Evolutionary conservation across 768 basidiomycete species (phyloP).

Genomic region (Lentinus tigrinus): DNA sequence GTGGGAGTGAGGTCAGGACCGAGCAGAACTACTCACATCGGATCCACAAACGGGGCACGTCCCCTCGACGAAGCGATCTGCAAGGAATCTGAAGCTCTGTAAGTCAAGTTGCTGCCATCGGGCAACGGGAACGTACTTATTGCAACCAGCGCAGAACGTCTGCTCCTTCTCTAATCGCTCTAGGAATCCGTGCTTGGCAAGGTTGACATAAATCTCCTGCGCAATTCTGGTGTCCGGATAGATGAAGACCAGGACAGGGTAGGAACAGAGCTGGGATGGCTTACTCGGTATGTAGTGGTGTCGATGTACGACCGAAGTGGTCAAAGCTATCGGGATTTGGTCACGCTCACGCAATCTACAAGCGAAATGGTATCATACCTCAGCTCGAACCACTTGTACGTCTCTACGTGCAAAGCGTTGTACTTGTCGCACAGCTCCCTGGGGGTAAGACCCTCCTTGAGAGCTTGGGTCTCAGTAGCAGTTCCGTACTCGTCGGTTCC

Average conservation of each 20-base stretch:
- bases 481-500: conserved; percentile 99
- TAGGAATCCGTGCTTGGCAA: conserved; percentile 74
- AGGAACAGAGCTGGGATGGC: conserved; percentile 16
- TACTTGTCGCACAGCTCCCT: conserved; percentile 89
- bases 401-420: conserved; percentile 81
- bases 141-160: conserved; percentile 91
- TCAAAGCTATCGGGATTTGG: conserved; percentile 64
- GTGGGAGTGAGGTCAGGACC: not conserved
- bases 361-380: conserved; percentile 44
- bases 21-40: conserved; percentile 49
- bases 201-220: conserved; percentile 85
- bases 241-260: not conserved
- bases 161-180: conserved; percentile 87
- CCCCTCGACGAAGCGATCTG: conserved; percentile 98
- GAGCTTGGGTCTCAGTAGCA: conserved; percentile 95
- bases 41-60: conserved; percentile 92
- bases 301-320: conserved; percentile 93
- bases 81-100: conserved; percentile 67
- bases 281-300: conserved; percentile 84
- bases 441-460: conserved; percentile 83
- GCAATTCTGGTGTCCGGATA: conserved; percentile 60
- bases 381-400: conserved; percentile 98
- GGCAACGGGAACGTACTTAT: conserved; percentile 51
- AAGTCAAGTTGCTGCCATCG: conserved; percentile 6
- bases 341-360: not conserved